phyloP scores from a whole-genome alignment of 345 rosid species.

The Pelargonium nanum region DNA sequence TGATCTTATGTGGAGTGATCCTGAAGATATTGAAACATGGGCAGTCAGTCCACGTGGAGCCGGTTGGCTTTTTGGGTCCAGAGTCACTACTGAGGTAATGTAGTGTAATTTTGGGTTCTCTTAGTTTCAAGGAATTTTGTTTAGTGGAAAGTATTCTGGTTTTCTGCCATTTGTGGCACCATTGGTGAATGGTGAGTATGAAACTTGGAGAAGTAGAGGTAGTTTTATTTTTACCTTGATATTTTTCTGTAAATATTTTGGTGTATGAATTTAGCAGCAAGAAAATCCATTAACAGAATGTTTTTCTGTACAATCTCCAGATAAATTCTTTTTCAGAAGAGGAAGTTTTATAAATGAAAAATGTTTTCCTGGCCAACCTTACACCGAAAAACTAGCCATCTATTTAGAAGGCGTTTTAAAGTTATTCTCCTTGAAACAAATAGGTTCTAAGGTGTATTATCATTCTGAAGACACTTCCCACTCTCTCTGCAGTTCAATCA shows the following conservation, averaged over 20 bases:
- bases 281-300: background rate
- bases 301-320: background rate
- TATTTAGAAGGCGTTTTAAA: background rate
- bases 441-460: background rate
- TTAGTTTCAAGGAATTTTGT: background rate
- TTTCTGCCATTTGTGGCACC: background rate
- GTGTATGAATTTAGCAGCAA: background rate
- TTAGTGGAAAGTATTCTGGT: background rate
- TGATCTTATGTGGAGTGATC: constrained; percentile 99
- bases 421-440: background rate
- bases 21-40: constrained; percentile 99
- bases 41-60: constrained; percentile 99
- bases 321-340: no score
- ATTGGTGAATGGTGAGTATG: background rate
- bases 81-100: constrained; percentile 92
- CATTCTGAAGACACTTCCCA: background rate
- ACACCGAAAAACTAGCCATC: no score
- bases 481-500: constrained; percentile 65
- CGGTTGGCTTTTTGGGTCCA: constrained; percentile 99
- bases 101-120: background rate
- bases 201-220: no score
- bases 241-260: background rate
- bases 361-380: no score
- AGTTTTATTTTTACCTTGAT: background rate
- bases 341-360: background rate